Evolutionary conservation across 176 grass and related monocot species (phyloP), one percentile per base, ranked within the genome.

Genomic region (Carex pumila): DNA sequence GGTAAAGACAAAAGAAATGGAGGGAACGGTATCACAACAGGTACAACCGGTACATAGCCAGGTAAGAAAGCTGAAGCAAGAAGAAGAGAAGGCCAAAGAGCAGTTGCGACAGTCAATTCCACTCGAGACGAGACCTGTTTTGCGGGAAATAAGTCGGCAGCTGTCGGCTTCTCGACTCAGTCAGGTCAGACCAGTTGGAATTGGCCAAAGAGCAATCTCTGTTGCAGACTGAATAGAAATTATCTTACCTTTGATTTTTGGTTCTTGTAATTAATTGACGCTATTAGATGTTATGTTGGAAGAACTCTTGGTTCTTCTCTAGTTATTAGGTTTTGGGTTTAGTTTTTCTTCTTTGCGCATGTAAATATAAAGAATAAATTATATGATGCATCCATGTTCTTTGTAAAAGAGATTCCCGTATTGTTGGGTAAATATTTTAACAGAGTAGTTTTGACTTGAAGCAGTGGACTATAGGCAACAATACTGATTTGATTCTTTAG

Each of bases 21-120:
- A 61, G 74, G 70, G 13, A 80, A 8, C 18, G 53, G 83, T 10
- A 75, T 12, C n/a, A 66, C 69, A 61, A 77, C 75, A 72, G 86
- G 83, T 85, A 66, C 80, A 77, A 60, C 91, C 87, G 34, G 81
- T 93, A 45, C 93, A 96, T 88, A 93, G 89, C 85, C 93, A 93
- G 84, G 89, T 96, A 12, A 76, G 87, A 79, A 88, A 90, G 87
- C 88, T 96, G 71, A 93, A 96, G 88, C 52, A 78, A 89, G 93
- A 95, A 81, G 93, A 96, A 21, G 91, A 88, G 89, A 85, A 93
- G 89, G 43, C 49, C 63, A 88, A 90, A 71, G 71, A 65, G 83
- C 89, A 84, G 1, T 79, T 93, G 22, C 82, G 81, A 1, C 66
- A 56, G 85, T 86, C 90, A 50, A 89, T 71, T 81, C 82, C 81